Evolutionary conservation across 2,329 filamentous ascomycete genomes (phyloP), one percentile per base, ranked within the genome.

Genomic region (Fusarium palustre): DNA sequence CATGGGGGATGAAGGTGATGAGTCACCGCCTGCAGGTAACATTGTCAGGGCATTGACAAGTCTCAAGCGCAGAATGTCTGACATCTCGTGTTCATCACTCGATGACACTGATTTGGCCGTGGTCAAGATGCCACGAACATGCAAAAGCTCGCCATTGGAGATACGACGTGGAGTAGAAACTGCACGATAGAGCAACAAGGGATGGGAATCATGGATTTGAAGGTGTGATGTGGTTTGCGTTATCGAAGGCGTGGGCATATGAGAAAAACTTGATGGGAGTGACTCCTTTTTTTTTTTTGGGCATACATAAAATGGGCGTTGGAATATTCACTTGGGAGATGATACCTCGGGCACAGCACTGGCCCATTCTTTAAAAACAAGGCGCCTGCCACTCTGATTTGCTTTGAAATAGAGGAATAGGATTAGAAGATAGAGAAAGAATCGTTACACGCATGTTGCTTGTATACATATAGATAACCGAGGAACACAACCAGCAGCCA

Each of bases 1-100:
- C 57, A 41, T 60, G 11, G 58, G 60, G 10, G 57, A 72, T 15
- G 66, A 73, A 31, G 59, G 57, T 25, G 69, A 72, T 20, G 66
- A 71, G n/a, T 68, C 68, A 55, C 59, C 68, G 8, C 62, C 71
- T 25, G 66, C 71, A 20, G 67, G 64, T 18, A 71, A 66, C 54
- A 75, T 72, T 36, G 59, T 70, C 15, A 66, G 67, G n/a, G 65
- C 64, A 74, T 79, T 58, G 38, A 56, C 67, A 25, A 80, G 80
- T 5, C 72, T 86, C 20, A 89, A 89, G 75, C 81, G 87, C 36
- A 79, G 81, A 25, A 82, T 84, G 43, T 83, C 84, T 13, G 85
- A 88, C 66, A 85, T 88, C 47, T 84, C 85, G 10, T 80, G 82
- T n/a, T 77, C 82, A 3, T 75, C 77, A 0, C 64, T 73, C 34